These are phyloP conservation scores for Nepenthes mirabilis DNA, from an alignment of 148 eudicot species.

Conservation along the genomic window DNA sequence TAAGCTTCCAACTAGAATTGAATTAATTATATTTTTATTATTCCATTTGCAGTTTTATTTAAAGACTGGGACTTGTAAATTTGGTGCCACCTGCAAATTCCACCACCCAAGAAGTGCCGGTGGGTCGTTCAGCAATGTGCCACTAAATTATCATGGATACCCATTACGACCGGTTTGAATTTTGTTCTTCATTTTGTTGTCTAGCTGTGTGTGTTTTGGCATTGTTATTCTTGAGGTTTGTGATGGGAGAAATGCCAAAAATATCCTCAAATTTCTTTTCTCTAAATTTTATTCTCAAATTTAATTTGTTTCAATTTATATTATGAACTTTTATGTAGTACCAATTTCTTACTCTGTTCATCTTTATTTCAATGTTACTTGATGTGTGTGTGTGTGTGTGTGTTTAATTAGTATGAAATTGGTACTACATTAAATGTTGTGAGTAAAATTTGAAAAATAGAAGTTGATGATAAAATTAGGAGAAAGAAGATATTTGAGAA, in stretches of 20 bases:
- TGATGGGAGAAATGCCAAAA: not conserved
- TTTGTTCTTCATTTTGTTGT: not conserved
- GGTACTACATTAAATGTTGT: no score
- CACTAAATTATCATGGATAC: conserved; percentile 65
- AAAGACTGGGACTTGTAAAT: conserved; percentile 93
- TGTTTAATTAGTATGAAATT: no score
- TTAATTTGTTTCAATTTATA: not conserved
- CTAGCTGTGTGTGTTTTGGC: not conserved
- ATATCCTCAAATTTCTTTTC: no score
- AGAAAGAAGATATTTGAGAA: no score
- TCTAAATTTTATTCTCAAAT: not conserved
- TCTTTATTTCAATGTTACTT: no score
- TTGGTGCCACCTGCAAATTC: conserved; percentile 83
- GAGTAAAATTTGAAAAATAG: no score
- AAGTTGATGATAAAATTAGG: no score
- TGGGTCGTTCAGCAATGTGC: conserved; percentile 54
- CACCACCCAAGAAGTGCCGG: conserved; percentile 79
- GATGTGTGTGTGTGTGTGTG: no score
- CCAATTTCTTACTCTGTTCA: no score
- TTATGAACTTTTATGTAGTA: no score
- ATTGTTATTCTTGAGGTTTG: not conserved
- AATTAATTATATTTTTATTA: conserved; percentile 7
- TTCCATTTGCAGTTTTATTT: conserved; percentile 57
- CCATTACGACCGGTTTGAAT: conserved; percentile 69
- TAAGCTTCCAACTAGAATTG: not conserved